These are phyloP conservation scores for Trichoderma brevicompactum DNA, from an alignment of 2,329 filamentous ascomycete genomes.

Conservation along the genomic window DNA sequence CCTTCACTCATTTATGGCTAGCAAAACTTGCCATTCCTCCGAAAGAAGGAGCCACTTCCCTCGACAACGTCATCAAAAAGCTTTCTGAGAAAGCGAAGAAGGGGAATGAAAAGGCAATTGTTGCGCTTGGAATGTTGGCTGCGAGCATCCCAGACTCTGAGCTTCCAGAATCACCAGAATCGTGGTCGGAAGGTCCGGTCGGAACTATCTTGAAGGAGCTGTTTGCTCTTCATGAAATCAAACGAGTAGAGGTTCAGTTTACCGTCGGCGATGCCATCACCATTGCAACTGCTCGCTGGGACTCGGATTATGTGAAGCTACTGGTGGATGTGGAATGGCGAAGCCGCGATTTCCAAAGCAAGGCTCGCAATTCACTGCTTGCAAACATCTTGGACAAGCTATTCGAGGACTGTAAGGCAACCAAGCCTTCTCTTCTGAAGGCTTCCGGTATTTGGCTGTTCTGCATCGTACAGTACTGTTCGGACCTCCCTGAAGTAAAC, in stretches of 20 bases:
- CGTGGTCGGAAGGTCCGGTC: constrained; percentile 48
- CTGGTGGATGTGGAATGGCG: constrained; percentile 72
- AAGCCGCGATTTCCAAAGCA: constrained; percentile 42
- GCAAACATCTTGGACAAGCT: constrained; percentile 70
- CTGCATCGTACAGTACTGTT: constrained; percentile 87
- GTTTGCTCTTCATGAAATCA: constrained; percentile 79
- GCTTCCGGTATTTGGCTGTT: constrained; percentile 95
- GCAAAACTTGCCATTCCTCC: constrained; percentile 48
- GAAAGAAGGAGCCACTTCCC: constrained; percentile 37
- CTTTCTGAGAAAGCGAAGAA: constrained; percentile 73
- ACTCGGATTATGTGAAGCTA: constrained; percentile 76
- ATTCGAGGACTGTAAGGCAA: constrained; percentile 75
- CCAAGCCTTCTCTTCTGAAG: constrained; percentile 87
- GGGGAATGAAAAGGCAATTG: constrained; percentile 79
- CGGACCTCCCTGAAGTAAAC: constrained; percentile 76
- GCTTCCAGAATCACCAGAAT: neutral
- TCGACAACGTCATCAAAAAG: constrained; percentile 60
- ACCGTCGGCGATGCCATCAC: constrained; percentile 86
- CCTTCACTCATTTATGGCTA: constrained; percentile 53
- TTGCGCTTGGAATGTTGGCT: constrained; percentile 77
- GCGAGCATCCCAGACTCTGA: constrained; percentile 46
- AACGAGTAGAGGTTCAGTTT: constrained; percentile 87
- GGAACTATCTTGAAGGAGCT: constrained; percentile 67
- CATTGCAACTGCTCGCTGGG: constrained; percentile 78
- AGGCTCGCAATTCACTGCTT: constrained; percentile 50